Evolutionary conservation across 179 eudicot genomes (phyloP), one percentile per base, ranked within the genome.

Genomic region (Spinacia oleracea): DNA sequence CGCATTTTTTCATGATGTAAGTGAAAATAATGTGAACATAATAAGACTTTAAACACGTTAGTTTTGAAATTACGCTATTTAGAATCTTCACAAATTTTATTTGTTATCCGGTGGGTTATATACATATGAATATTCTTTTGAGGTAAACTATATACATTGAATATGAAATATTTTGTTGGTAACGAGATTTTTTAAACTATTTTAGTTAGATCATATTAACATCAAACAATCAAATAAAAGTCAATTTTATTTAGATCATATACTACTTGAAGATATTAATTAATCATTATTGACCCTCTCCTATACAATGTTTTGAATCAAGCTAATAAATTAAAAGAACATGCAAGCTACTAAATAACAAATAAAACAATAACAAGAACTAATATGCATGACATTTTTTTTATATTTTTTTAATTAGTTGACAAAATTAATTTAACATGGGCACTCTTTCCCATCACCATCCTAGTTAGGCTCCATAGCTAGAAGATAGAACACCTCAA

Each of bases 401-500:
- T 10, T 11, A 12, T 11, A 12, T 60, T 27, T 60, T 12, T 4
- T 27, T 11, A 8, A 27, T 10, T 9, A n/a, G 16, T 29, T 60
- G 58, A 60, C 34, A 60, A 11, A 27, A 60, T 60, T 60, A 0
- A 68, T 40, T 60, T 0, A 69, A 69, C 53, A 69, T 38, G 72
- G 20, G 29, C 23, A 12, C 29, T 15, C 9, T 11, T 72, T 40
- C 55, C 35, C 68, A 66, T 38, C 31, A 40, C 18, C 23, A 12
- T 48, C 29, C 6, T 67, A 38, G n/a, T n/a, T n/a, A n/a, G n/a
- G 9, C 70, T 53, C 5, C 42, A 27, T 34, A n/a, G n/a, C n/a
- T n/a, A n/a, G n/a, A n/a, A n/a, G n/a, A n/a, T n/a, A 53, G 25
- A 74, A 74, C 68, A 58, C 68, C 51, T 23, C 62, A 58, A 34